Evolutionary conservation across 257 asterid genomes (phyloP).

Genomic region (Forsythia viridissima): DNA sequence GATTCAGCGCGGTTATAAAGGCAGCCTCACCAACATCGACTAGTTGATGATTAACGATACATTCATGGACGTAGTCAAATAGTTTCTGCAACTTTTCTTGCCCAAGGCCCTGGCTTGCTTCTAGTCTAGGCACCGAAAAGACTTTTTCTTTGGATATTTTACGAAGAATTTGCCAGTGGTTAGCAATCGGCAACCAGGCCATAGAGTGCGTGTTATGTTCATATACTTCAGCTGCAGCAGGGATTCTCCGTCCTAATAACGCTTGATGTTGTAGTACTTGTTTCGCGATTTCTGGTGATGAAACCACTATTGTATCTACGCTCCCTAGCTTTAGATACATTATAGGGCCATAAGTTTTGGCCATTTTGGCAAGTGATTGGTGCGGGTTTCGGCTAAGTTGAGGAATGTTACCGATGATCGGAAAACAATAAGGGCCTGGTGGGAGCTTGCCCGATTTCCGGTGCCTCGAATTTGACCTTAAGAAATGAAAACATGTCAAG

Average conservation of each 20-base stretch:
- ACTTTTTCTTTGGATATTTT: background rate
- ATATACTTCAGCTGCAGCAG: background rate
- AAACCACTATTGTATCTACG: background rate
- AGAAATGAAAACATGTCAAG: no score
- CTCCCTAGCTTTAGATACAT: slow-evolving; percentile 9
- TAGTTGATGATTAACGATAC: no score
- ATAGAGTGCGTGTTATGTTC: background rate
- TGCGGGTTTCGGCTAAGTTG: slow-evolving; percentile 5
- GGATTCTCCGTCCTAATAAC: background rate
- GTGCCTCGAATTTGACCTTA: no score
- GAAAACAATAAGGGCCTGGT: no score
- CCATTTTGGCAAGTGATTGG: background rate
- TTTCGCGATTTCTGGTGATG: background rate
- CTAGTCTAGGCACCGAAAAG: background rate
- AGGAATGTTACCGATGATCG: slow-evolving; percentile 11
- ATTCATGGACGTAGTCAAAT: no score
- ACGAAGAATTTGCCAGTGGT: background rate
- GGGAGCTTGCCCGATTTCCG: no score
- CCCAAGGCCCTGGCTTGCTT: slow-evolving; percentile 6
- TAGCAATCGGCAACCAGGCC: background rate
- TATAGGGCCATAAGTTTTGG: slow-evolving; percentile 13
- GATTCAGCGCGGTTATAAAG: background rate
- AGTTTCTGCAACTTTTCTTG: background rate
- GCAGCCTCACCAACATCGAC: no score
- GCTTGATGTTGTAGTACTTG: slow-evolving; percentile 6